Conservation (phyloP, 257 asterid genomes). For the Forsythia suspensa region DNA sequence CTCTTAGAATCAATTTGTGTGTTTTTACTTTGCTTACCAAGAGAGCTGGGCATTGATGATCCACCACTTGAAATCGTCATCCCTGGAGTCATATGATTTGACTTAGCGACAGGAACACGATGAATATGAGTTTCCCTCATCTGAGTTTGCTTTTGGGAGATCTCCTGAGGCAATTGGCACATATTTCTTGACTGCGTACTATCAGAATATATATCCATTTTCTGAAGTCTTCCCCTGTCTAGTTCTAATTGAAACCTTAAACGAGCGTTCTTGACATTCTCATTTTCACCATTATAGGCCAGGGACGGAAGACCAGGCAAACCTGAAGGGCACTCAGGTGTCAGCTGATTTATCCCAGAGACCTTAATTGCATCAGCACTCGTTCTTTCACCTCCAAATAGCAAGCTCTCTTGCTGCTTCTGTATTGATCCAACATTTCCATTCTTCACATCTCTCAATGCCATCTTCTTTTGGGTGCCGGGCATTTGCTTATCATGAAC, state of each 20-base stretch:
- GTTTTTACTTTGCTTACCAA: too few species aligned
- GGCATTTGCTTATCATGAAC: conserved; percentile 53
- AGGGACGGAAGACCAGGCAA: too few species aligned
- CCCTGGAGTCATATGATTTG: too few species aligned
- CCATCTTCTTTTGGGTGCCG: conserved; percentile 51
- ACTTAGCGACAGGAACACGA: too few species aligned
- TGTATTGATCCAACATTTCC: conserved; percentile 45
- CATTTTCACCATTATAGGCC: conserved; percentile 35
- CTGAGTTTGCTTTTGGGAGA: conserved; percentile 42
- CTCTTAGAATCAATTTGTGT: conserved; percentile 34
- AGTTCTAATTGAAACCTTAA: conserved; percentile 91
- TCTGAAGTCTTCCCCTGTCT: conserved; percentile 69
- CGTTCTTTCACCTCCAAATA: conserved; percentile 44
- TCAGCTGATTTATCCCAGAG: conserved; percentile 69
- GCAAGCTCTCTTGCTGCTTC: conserved; percentile 49
- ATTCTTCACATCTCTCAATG: conserved; percentile 83
- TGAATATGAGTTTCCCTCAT: conserved; percentile 31
- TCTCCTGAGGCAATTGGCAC: conserved; percentile 42
- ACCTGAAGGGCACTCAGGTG: too few species aligned
- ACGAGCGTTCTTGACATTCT: conserved; percentile 76
- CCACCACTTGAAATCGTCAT: too few species aligned
- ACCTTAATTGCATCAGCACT: conserved; percentile 59
- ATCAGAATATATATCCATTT: conserved; percentile 46
- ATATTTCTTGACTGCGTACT: conserved; percentile 42
- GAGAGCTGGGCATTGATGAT: too few species aligned